phyloP scores from a whole-genome alignment of 1,139 yeast genomes.

The Geotrichum aggregatum region DNA sequence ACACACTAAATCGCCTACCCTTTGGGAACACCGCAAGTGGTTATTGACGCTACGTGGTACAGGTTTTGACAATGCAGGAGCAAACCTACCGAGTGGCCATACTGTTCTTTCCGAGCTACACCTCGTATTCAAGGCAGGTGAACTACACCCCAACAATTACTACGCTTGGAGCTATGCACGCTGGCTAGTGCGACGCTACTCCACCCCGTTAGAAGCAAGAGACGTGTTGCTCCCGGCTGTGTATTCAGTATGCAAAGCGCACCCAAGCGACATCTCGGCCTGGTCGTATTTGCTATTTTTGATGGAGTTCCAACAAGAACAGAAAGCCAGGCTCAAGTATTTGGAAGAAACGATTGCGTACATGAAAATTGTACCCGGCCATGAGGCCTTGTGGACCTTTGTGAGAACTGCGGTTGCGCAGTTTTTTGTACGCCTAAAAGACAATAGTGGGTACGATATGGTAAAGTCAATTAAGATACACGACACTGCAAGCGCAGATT shows the following conservation, averaged over 20 bases:
- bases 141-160: constrained; percentile 44
- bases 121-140: constrained; percentile 38
- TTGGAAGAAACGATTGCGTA: not conserved
- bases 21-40: constrained; percentile 42
- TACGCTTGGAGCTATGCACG: constrained; percentile 46
- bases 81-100: not conserved
- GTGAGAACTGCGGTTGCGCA: not conserved
- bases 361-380: constrained; percentile 2
- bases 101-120: constrained; percentile 27
- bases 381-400: constrained; percentile 5
- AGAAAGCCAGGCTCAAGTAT: not conserved
- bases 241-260: constrained; percentile 34
- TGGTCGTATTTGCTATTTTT: constrained; percentile 42
- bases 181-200: constrained; percentile 30
- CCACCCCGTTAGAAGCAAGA: not conserved
- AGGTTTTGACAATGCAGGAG: too few species aligned
- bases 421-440: not conserved
- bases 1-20: constrained; percentile 40
- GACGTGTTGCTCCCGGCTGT: not conserved
- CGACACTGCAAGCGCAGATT: not conserved
- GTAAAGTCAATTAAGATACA: not conserved
- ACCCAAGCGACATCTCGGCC: constrained; percentile 44
- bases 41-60: constrained; percentile 23
- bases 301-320: constrained; percentile 15
- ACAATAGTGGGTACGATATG: not conserved